Evolutionary conservation across 2,329 filamentous ascomycete species (phyloP), one percentile per base, ranked within the genome.

Genomic region (Fusarium sublunatum): DNA sequence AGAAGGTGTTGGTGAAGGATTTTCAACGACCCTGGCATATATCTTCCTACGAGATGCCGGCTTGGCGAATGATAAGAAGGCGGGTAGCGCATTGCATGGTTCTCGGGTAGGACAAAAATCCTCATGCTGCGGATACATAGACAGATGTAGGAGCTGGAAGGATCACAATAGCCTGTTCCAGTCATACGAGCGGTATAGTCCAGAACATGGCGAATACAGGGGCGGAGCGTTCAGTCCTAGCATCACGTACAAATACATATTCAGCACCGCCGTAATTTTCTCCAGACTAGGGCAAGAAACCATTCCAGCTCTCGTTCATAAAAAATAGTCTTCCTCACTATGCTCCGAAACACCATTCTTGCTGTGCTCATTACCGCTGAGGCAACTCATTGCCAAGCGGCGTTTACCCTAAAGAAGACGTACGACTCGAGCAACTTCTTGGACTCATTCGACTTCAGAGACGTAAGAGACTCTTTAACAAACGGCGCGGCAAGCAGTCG

Each of bases 381-480:
- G 31, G 51, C 19, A 31, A 42, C 41, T 26, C 34, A 26, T 7
- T 19, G 19, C 19, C 19, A 19, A 19, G 19, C 19, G 19, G 52
- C 49, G 3, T 58, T 54, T 1, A 54, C 49, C 2, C 19, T 58
- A n/a, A 58, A 25, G 11, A 58, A 40, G 34, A 56, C 55, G 4
- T 58, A 58, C 7, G 55, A 58, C 10, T 38, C 55, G 5, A 51
- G 51, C 6, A 58, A 58, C 11, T 58, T 58, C 15, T n/a, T 58
- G 5, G 44, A 58, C 34, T 49, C 51, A 6, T 58, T 58, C 6
- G 8, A 58, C 52, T 58, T 58, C 19, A 26, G 52, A 51, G 55
- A 58, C 32, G 54, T 58, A 29, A 51, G 45, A 10, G 0, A 2
- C 3, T 4, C 3, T 19, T 9, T 24, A 1, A 28, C 2, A 0